Percentiles rank a stretch among this genome's conserved stretches.
Evolutionary conservation across 2,329 filamentous ascomycete genomes (phyloP).

Genomic region (Alternaria solani): DNA sequence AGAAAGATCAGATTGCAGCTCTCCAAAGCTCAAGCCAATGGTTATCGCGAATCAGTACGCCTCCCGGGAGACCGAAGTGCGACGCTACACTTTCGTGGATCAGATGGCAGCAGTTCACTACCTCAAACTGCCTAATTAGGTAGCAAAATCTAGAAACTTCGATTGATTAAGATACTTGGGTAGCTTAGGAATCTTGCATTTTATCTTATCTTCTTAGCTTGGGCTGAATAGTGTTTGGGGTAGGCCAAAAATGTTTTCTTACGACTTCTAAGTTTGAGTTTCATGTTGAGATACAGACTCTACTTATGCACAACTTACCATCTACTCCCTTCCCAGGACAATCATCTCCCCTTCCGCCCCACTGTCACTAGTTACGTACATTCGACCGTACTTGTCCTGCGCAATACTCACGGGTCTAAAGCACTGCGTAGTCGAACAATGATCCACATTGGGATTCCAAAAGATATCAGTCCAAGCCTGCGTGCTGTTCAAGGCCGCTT

Average conservation of each 20-base stretch:
- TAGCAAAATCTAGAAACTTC: too few relatives aligned
- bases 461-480: conserved; percentile 34
- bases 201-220: too few relatives aligned
- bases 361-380: conserved; percentile 45
- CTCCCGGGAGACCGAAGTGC: too few relatives aligned
- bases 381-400: conserved; percentile 31
- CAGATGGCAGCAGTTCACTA: too few relatives aligned
- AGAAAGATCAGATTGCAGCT: too few relatives aligned
- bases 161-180: too few relatives aligned
- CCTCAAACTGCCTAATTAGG: too few relatives aligned
- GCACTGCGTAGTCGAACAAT: conserved; percentile 40
- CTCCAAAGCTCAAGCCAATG: too few relatives aligned
- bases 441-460: conserved; percentile 31
- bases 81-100: too few relatives aligned
- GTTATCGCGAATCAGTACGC: too few relatives aligned
- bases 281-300: background rate
- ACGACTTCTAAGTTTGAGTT: background rate
- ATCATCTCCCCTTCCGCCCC: conserved; percentile 38
- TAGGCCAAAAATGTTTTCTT: background rate
- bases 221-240: too few relatives aligned
- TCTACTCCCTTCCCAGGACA: conserved; percentile 32
- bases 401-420: conserved; percentile 42
- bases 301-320: background rate
- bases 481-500: conserved; percentile 16
- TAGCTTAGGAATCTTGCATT: too few relatives aligned